Evolutionary conservation across 805 yeast genomes (phyloP).

Genomic region (Teunomyces tritomae): DNA sequence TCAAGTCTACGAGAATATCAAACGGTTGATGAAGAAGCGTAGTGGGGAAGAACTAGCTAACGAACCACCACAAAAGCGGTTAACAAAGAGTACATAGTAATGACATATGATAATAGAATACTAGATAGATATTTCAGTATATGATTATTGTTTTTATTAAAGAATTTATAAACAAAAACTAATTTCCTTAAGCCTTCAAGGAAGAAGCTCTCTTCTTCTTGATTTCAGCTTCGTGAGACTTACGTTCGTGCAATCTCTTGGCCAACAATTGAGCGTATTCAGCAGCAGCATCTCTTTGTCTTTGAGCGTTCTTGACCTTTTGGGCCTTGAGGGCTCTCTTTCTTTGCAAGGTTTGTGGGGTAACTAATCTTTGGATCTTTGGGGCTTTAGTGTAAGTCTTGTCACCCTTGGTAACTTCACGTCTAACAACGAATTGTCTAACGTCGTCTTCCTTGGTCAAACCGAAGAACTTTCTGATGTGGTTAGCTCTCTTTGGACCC

Average conservation of each 20-base stretch:
- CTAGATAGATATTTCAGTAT: background rate
- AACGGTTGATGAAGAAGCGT: slow-evolving; percentile 22
- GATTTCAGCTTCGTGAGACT: slow-evolving; percentile 97
- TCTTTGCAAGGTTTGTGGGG: slow-evolving; percentile 99
- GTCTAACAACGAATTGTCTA: slow-evolving; percentile 84
- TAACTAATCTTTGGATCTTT: slow-evolving; percentile 98
- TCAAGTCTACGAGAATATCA: slow-evolving; percentile 63
- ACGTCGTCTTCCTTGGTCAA: slow-evolving; percentile 92
- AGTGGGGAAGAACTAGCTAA: slow-evolving; percentile 5
- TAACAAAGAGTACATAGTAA: no score
- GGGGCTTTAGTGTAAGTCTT: slow-evolving; percentile 99
- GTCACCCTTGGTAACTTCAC: slow-evolving; percentile 97
- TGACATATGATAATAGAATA: slow-evolving; percentile 2
- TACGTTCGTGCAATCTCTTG: slow-evolving; percentile 96
- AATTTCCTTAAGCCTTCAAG: slow-evolving; percentile 69
- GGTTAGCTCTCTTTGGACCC: slow-evolving; percentile 99
- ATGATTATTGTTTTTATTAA: slow-evolving; percentile 4
- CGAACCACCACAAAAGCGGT: slow-evolving; percentile 2
- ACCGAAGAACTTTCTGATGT: slow-evolving; percentile 99
- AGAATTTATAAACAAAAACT: slow-evolving; percentile 2
- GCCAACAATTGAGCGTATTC: slow-evolving; percentile 99
- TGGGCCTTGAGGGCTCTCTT: slow-evolving; percentile 94
- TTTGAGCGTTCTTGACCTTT: slow-evolving; percentile 96
- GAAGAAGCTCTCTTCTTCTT: slow-evolving; percentile 99
- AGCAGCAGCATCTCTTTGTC: slow-evolving; percentile 99